Evolutionary conservation across 257 asterid genomes (phyloP), one percentile per base, ranked within the genome.

Genomic region (Marsdenia floribunda): DNA sequence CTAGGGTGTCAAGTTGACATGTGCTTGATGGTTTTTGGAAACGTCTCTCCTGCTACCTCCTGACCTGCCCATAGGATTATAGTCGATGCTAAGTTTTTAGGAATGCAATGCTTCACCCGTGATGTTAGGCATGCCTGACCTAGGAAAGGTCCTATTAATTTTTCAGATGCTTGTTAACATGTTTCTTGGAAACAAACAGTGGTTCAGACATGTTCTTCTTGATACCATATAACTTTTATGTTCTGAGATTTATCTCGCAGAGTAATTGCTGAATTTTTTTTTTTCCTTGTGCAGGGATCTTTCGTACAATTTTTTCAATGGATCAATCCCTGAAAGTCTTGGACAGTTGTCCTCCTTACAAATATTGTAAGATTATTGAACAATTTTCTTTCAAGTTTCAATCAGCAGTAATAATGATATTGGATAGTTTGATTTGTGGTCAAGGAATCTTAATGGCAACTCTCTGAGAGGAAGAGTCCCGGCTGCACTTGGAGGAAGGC

Each of bases 391-490:
- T 59, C 42, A 46, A 50, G 47, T 49, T 53, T 53, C 46, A 33
- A 21, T 35, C 59, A 65, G 15, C 52, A 24, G 33, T 24, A 50
- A 50, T 11, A 44, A 21, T 63, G 18, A 74, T 53, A 44, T 70
- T 61, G 38, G 12, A 65, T 52, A 42, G 21, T 75, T 70, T 21
- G 49, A 77, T 69, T 65, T 82, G 63, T 58, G 58, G 33, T 73
- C 60, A 87, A 95, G 98, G 87, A 88, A 93, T 82, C 96, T 95
- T 50, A 95, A 95, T 21, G 87, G 96, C 33, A 95, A 95, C 83
- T 95, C 97, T 61, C 86, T 95, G 35, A 79, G 88, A 49, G 98
- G 99, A 85, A 85, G 84, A 85, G 96, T 92, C 81, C 97, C 99
- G 5, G 86, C 90, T 73, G 92, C 94, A 55, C 87, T 95, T 42